Conservation (phyloP, 2,329 filamentous ascomycete genomes). For the Anthostomella pinea region DNA sequence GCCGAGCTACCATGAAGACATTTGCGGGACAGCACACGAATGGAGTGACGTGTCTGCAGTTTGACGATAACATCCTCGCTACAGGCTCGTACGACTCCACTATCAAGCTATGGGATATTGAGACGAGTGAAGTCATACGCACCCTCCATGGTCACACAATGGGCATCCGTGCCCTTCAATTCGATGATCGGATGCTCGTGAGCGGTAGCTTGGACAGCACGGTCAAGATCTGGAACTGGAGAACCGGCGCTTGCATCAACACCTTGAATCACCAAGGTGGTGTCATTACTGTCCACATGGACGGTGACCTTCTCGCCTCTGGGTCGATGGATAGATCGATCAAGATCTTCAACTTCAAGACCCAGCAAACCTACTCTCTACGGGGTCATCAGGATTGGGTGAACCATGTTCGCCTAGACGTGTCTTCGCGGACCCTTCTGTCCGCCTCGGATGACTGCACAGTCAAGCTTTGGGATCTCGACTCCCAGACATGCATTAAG, state of each 20-base stretch:
- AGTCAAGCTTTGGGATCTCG: slow-evolving; percentile 88
- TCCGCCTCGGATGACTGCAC: slow-evolving; percentile 93
- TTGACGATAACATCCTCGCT: slow-evolving; percentile 87
- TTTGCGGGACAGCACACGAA: slow-evolving; percentile 82
- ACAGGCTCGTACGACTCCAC: slow-evolving; percentile 95
- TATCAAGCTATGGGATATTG: slow-evolving; percentile 94
- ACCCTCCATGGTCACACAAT: slow-evolving; percentile 79
- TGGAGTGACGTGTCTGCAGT: slow-evolving; percentile 66
- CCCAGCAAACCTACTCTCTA: slow-evolving; percentile 75
- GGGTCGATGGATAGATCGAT: slow-evolving; percentile 87
- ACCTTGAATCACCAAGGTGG: slow-evolving; percentile 78
- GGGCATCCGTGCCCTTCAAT: slow-evolving; percentile 85
- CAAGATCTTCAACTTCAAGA: slow-evolving; percentile 89
- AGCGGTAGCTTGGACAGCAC: slow-evolving; percentile 85
- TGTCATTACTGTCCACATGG: slow-evolving; percentile 85
- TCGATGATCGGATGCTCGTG: slow-evolving; percentile 87
- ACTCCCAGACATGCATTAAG: slow-evolving; percentile 74
- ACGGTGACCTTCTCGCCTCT: slow-evolving; percentile 78
- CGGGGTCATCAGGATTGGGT: slow-evolving; percentile 92
- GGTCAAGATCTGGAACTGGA: slow-evolving; percentile 95
- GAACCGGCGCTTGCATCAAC: slow-evolving; percentile 80
- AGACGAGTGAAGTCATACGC: slow-evolving; percentile 81
- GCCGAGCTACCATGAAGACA: slow-evolving; percentile 77
- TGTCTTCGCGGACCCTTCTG: slow-evolving; percentile 77
- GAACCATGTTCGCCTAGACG: slow-evolving; percentile 89